phyloP scores from a whole-genome alignment of 148 eudicot genomes.

The Nepenthes gracilis region DNA sequence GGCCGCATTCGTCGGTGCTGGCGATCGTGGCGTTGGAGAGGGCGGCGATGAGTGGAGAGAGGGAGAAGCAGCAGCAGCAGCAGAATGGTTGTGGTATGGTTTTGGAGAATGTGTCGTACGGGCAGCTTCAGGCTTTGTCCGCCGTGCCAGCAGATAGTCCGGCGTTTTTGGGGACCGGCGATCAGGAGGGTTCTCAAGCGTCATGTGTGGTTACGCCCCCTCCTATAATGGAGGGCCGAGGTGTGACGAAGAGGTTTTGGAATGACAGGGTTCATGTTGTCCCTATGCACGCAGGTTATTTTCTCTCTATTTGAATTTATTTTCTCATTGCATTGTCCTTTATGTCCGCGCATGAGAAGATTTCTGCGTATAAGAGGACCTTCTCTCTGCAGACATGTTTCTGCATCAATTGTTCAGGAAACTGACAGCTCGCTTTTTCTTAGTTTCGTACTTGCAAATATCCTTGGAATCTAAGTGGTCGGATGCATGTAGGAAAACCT shows the following conservation, averaged over 20 bases:
- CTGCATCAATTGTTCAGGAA: too few species aligned
- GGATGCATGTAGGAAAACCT: too few species aligned
- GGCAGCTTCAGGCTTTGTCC: constrained; percentile 84
- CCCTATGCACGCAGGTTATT: constrained; percentile 71
- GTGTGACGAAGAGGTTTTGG: constrained; percentile 58
- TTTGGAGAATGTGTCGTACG: constrained; percentile 74
- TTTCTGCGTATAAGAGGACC: neutral
- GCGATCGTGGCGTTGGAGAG: constrained; percentile 43
- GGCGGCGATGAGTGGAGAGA: constrained; percentile 25
- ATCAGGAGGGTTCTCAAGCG: constrained; percentile 20
- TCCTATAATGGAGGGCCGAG: constrained; percentile 45
- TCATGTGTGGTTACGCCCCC: constrained; percentile 60
- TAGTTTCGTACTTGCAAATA: too few species aligned
- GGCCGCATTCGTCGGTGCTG: constrained; percentile 50
- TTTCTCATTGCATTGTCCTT: neutral
- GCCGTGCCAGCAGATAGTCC: constrained; percentile 45
- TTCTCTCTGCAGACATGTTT: too few species aligned
- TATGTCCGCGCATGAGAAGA: neutral
- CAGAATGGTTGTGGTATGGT: constrained; percentile 11
- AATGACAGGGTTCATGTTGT: constrained; percentile 45
- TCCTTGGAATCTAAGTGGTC: too few species aligned
- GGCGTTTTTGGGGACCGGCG: constrained; percentile 24
- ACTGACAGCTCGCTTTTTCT: too few species aligned
- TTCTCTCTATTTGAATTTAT: constrained; percentile 3
- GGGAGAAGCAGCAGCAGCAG: constrained; percentile 10